Base-by-base conservation (phyloP, 2,329 filamentous ascomycete species). In the Xylaria sp. region DNA sequence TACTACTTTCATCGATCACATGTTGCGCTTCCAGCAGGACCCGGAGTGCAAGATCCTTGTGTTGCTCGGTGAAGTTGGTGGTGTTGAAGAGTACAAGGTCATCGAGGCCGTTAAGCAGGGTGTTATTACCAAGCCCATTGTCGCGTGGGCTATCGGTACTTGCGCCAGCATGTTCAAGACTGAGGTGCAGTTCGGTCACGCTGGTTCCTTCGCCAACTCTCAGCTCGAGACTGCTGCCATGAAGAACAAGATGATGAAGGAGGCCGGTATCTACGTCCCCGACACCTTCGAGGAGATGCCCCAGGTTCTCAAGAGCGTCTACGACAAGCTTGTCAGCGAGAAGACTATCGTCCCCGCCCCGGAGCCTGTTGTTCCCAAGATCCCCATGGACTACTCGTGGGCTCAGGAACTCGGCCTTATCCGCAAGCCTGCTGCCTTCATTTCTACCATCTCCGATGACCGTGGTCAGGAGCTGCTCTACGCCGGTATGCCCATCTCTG, bases 141-240 rank as follows among this genome's bases (percentile, higher is more conserved):
- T 99, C 63, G 94, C 94, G 49, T 99, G 94, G 94, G 94, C 94
- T 69, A 99, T 99, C 73, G 94, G 94, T 83, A 99, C 94, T 71
- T 97, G 95, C 78, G 94, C 94, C 66, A 93, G 91, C 84, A 94
- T 99, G 92, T 96, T 99, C 84, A 97, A 96, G 88, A 99, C 94
- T 47, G 94, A 99, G 83, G 94, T 99, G 51, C 94, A 99, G 79
- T 99, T 99, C 80, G 94, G 94, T 73, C 94, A 99, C 82, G 94
- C 94, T 71, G 94, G 94, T 79, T 92, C 94, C 57, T 97, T 97
- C 69, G 94, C 94, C 83, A 99, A 99, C 87, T 99, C 94, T 60
- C 90, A 97, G 79, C 91, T 99, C 71, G 94, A 99, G 86, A 97
- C 94, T 62, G 94, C 94, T 59, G 89, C 90, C 61, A 84, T 84